These are phyloP conservation scores for Eleusine indica DNA, from an alignment of 176 grass and related monocot genomes.

Conservation along the genomic window DNA sequence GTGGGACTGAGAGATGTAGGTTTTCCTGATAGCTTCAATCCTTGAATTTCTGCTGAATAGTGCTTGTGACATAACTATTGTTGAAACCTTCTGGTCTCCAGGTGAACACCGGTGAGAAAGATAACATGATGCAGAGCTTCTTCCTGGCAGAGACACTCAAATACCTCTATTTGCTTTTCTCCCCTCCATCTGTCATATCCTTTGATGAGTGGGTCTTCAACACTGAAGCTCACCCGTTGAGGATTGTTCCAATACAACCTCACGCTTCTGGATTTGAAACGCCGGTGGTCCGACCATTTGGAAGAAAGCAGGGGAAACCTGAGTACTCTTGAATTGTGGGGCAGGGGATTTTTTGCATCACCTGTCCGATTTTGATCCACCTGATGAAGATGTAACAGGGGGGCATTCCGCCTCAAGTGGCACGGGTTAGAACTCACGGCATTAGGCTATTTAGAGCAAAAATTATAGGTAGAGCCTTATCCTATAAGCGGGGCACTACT, in stretches of 20 bases:
- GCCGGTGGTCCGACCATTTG: constrained; percentile 47
- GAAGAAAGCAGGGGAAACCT: constrained; percentile 78
- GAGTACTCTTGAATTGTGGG: constrained; percentile 34
- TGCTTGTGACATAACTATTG: not conserved
- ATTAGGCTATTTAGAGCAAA: constrained; percentile 40
- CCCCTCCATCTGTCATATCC: constrained; percentile 85
- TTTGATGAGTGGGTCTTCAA: constrained; percentile 99
- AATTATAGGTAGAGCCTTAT: constrained; percentile 37
- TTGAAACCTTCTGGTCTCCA: constrained; percentile 38
- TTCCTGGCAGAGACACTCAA: constrained; percentile 96
- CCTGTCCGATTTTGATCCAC: constrained; percentile 42
- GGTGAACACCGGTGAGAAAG: constrained; percentile 92
- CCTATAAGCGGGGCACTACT: constrained; percentile 25
- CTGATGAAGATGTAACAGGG: constrained; percentile 21
- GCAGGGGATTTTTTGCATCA: constrained; percentile 34
- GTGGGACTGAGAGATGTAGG: constrained; percentile 93
- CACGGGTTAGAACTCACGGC: constrained; percentile 30
- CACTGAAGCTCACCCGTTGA: constrained; percentile 94
- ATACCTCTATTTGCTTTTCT: constrained; percentile 98
- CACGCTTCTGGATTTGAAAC: constrained; percentile 22
- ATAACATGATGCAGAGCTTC: constrained; percentile 98
- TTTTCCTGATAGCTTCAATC: constrained; percentile 27
- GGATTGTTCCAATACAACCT: constrained; percentile 57
- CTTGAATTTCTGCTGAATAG: not conserved
- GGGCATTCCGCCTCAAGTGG: constrained; percentile 13